Evolutionary conservation across 306 rosid species (phyloP).

Genomic region (Fragaria vesca): DNA sequence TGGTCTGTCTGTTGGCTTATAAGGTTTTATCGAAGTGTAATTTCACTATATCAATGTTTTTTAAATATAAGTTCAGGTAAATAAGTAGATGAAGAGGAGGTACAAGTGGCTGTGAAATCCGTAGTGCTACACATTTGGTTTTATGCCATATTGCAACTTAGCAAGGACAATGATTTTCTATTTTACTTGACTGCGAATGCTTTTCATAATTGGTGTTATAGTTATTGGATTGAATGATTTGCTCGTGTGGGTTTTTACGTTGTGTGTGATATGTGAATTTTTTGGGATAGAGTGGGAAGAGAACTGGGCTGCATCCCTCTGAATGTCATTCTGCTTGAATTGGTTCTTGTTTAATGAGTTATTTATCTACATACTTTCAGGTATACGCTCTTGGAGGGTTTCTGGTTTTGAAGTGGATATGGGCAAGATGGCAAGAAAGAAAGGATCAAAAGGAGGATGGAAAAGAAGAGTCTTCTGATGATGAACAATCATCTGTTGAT

Average conservation of each 20-base stretch:
- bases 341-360: background rate
- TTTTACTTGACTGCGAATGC: background rate
- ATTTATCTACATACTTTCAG: slow-evolving; percentile 35
- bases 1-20: background rate
- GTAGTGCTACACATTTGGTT: background rate
- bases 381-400: slow-evolving; percentile 71
- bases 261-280: background rate
- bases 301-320: background rate
- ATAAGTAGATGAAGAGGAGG: background rate
- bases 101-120: background rate
- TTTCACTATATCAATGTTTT: slow-evolving; percentile 1
- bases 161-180: background rate
- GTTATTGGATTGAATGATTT: background rate
- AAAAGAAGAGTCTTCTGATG: slow-evolving; percentile 43
- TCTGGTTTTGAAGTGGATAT: slow-evolving; percentile 64
- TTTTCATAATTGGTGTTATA: background rate
- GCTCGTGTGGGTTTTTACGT: background rate
- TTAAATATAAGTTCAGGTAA: background rate
- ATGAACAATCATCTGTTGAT: slow-evolving; percentile 31
- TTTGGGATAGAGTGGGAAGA: background rate
- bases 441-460: slow-evolving; percentile 42
- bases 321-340: background rate
- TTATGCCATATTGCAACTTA: background rate
- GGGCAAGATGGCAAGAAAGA: slow-evolving; percentile 92
- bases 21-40: too few species aligned